Evolutionary conservation across 108 stramenopile genomes (phyloP).

Genomic region (Tribonema minus): DNA sequence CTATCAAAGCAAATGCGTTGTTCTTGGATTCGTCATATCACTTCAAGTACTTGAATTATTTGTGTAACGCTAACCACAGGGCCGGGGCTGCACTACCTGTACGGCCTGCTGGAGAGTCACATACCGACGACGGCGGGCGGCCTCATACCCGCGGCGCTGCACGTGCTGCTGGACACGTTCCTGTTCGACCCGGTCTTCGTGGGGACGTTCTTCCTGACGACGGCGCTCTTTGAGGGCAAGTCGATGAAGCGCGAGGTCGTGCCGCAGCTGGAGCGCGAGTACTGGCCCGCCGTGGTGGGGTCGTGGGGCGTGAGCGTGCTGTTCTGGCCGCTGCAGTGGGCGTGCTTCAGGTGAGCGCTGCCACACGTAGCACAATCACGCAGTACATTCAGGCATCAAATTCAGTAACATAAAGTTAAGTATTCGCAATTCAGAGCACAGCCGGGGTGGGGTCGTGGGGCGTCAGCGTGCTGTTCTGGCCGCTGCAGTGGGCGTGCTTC

Average conservation of each 20-base stretch:
- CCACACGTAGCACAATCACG: too few relatives aligned
- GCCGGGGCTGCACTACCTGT: slow-evolving; percentile 18
- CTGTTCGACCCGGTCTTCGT: slow-evolving; percentile 46
- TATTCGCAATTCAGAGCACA: too few relatives aligned
- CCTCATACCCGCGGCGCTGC: not conserved
- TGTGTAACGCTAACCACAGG: too few relatives aligned
- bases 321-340: slow-evolving; percentile 29
- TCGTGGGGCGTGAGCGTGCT: slow-evolving; percentile 19
- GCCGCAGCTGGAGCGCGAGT: slow-evolving; percentile 28
- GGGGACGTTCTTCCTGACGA: slow-evolving; percentile 9
- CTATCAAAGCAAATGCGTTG: too few relatives aligned
- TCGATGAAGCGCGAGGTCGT: not conserved
- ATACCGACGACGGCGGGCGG: slow-evolving; percentile 10
- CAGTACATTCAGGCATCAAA: too few relatives aligned
- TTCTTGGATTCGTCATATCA: too few relatives aligned
- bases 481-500: slow-evolving; percentile 27
- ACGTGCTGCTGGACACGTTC: slow-evolving; percentile 15
- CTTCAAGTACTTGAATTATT: too few relatives aligned
- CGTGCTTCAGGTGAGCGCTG: slow-evolving; percentile 31
- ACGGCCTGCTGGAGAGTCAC: slow-evolving; percentile 9
- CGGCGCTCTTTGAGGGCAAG: slow-evolving; percentile 8
- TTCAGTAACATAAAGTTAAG: too few relatives aligned
- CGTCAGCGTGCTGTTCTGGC: slow-evolving; percentile 17
- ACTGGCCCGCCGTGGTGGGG: slow-evolving; percentile 22
- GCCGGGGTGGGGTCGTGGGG: slow-evolving; percentile 32